phyloP scores from a whole-genome alignment of 139 green algal species.

The Astrephomene gubernaculifera region DNA sequence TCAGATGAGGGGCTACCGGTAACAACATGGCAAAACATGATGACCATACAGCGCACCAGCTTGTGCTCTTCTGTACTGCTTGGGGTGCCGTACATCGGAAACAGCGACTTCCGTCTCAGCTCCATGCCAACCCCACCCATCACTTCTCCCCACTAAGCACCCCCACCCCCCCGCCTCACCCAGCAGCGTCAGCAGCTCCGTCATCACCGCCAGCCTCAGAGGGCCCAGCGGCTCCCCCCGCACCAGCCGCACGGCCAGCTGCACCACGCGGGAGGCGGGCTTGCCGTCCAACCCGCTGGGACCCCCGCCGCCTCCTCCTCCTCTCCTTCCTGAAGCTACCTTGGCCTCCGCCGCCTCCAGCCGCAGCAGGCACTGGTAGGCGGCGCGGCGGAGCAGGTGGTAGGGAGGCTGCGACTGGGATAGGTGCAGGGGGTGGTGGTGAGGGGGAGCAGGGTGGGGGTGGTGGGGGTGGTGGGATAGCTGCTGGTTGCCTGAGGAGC shows the following conservation, averaged over 20 bases:
- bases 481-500: background rate
- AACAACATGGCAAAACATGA: background rate
- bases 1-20: background rate
- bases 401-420: background rate
- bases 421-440: background rate
- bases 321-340: background rate
- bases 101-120: background rate
- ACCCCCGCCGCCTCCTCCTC: background rate
- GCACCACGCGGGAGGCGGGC: constrained; percentile 14
- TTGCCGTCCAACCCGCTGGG: constrained; percentile 7
- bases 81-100: background rate
- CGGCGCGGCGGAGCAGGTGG: constrained; percentile 34
- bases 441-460: background rate
- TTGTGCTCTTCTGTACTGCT: background rate
- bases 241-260: constrained; percentile 33
- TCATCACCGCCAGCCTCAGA: background rate
- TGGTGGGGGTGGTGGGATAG: background rate
- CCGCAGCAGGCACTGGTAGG: constrained; percentile 29
- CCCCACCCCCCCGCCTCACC: background rate
- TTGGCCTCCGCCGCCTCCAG: constrained; percentile 40
- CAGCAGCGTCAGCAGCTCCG: constrained; percentile 24
- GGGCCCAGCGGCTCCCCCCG: background rate
- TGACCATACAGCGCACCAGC: background rate
- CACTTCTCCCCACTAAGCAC: background rate
- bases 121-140: background rate